Base-by-base conservation (phyloP, 2,329 filamentous ascomycete genomes). In the Tolypocladium endophyticum region DNA sequence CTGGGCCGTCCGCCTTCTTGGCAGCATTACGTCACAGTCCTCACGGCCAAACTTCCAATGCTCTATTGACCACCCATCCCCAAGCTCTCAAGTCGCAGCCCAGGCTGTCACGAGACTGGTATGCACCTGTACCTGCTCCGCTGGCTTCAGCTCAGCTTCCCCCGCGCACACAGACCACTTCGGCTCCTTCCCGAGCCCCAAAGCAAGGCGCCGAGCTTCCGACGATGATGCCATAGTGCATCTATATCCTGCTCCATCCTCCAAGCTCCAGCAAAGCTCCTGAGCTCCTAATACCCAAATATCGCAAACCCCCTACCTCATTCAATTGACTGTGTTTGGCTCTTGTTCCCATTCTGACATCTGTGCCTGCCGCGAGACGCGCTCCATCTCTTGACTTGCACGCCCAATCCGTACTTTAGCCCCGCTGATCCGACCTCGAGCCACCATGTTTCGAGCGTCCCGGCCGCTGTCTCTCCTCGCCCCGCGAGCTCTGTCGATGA, bases 371-470 rank as follows among this genome's bases (percentile, higher is more conserved):
- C 28, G 47, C 12, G 50, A 53, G 50, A 18, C 28, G 20, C 8
- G 18, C 16, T 33, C 28, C 28, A n/a, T 30, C 18, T 8, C 14
- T 45, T 18, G 16, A 53, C 28, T 35, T 53, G 18, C 47, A 52
- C 47, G 16, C 47, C 7, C 28, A 33, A 20, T 33, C 20, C 28
- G 16, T 52, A 7, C 47, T 20, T 14, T 7, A 50, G 45, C 47
- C 7, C 25, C 47, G 18, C 5, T 23, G 36, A 6, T 43, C 55
- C 8, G 7, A 16, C 38, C 55, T 3, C n/a, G 39, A 47, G 38
- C 36, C 55, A 52, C 33, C 62, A 73, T 73, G 71, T 68, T 73
- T 59, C 70, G 67, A 62, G 64, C 64, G 11, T 65, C 70, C 47
- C 68, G 65, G 54, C 62, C 66, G 1, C 57, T 73, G 14, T 56